Evolutionary conservation across 768 basidiomycete genomes (phyloP), one percentile per base, ranked within the genome.

Genomic region (Russula compacta): DNA sequence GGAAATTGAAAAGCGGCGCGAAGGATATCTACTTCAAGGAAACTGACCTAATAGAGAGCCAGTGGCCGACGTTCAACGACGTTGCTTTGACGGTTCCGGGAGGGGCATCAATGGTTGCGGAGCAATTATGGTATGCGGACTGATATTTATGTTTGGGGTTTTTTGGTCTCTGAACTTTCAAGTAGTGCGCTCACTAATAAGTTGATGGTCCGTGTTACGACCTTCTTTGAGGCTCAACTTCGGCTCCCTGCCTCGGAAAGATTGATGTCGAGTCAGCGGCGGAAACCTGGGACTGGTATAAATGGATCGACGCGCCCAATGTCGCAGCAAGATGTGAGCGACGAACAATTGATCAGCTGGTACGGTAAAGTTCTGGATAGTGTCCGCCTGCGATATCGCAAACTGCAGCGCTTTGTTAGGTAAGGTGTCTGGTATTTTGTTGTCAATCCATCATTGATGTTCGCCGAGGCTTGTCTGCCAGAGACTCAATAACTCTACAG

Each of bases 1-100:
- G 89, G 90, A 95, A 98, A 72, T 79, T 99, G 54, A 95, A 95
- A 77, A 89, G 90, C 65, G 92, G 89, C 19, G 81, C 85, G 61
- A 93, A 92, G 71, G 89, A 88, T 19, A 92, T 95, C 51, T 90
- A 95, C 73, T 95, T 98, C 78, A 93, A 95, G 70, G 97, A 99
- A 77, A 97, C 95, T 0, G 95, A 98, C 71, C 85, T 98, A n/a
- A 79, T 99, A 40, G 95, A 99, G 70, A 86, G 88, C 6, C 94
- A 98, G 68, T 95, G 94, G 90, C 87, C 89, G 19, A 95, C 95
- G 21, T 86, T 98, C 73, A 90, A 89, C 65, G 90, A 91, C 71
- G 92, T 95, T 54, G 93, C 92, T 60, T 78, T 94, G 71, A 89
- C 86, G 40, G 87, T 93, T 9, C 78, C 83, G 19, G 91, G 91